Conservation (phyloP, 202 grass and related monocot species). For the Musa balbisiana region DNA sequence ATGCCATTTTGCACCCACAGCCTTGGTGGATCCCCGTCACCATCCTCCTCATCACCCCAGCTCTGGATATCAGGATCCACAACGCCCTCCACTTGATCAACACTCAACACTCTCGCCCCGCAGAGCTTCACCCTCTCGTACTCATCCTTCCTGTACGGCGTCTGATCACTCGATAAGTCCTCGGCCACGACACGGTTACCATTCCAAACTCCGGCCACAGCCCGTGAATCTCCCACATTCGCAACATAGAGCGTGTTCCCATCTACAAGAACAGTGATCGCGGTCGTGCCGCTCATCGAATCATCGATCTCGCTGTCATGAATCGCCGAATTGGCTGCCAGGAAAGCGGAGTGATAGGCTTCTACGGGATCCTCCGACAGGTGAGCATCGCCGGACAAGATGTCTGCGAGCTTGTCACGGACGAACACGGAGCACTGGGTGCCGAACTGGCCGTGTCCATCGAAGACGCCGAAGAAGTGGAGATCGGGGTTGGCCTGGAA, state of each 20-base stretch:
- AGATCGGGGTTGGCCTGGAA: too few species aligned
- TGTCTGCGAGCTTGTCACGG: slow-evolving; percentile 44
- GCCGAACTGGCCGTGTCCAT: too few species aligned
- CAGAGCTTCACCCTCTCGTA: slow-evolving; percentile 64
- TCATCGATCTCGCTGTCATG: slow-evolving; percentile 63
- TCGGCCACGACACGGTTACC: slow-evolving; percentile 41
- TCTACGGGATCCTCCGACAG: slow-evolving; percentile 36
- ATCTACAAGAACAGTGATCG: slow-evolving; percentile 55
- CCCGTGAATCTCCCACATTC: slow-evolving; percentile 83
- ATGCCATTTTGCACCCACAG: too few species aligned
- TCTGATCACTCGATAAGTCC: slow-evolving; percentile 85
- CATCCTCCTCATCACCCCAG: slow-evolving; percentile 34
- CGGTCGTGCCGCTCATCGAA: slow-evolving; percentile 86
- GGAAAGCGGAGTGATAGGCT: slow-evolving; percentile 46
- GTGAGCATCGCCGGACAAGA: slow-evolving; percentile 23
- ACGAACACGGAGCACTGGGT: slow-evolving; percentile 31
- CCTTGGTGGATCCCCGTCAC: slow-evolving; percentile 50
- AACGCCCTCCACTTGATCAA: slow-evolving; percentile 62
- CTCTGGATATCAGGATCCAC: slow-evolving; percentile 32
- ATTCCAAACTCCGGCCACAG: slow-evolving; percentile 51
- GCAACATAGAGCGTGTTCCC: slow-evolving; percentile 54
- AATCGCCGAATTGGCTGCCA: slow-evolving; percentile 51
- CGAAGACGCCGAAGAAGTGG: too few species aligned
- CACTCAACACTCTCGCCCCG: slow-evolving; percentile 63
- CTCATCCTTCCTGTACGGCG: slow-evolving; percentile 74